Conservation (phyloP, 129 eudicot species). For the Helianthus tuberosus region DNA sequence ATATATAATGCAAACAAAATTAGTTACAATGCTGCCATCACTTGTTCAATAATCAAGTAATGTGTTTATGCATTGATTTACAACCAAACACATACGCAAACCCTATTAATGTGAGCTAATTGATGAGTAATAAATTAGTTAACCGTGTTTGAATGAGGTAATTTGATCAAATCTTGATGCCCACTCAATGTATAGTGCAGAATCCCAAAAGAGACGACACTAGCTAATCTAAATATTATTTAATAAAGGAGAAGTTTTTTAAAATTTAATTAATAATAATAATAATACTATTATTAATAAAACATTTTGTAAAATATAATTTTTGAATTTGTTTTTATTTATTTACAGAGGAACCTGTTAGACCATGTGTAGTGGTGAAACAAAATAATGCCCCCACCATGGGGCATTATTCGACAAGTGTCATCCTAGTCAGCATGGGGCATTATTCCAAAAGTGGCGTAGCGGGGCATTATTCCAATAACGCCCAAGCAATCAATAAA, state of each 20-base stretch:
- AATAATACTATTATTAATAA: conserved; percentile 11
- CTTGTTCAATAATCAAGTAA: neutral
- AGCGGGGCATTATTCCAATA: too few species aligned
- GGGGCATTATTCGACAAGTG: too few species aligned
- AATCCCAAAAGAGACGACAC: conserved; percentile 44
- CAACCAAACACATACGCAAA: conserved; percentile 10
- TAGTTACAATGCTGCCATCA: neutral
- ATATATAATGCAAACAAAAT: conserved; percentile 2
- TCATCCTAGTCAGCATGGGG: too few species aligned
- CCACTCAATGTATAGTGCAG: conserved; percentile 35
- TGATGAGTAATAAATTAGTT: neutral
- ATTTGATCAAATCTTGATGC: conserved; percentile 35
- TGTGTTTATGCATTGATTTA: conserved; percentile 5
- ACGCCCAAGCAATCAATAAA: too few species aligned
- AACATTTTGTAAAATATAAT: neutral
- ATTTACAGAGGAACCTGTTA: neutral
- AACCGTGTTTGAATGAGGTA: conserved; percentile 19
- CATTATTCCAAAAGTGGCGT: too few species aligned
- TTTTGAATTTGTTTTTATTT: neutral
- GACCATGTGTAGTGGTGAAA: too few species aligned
- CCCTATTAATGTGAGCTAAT: conserved; percentile 9
- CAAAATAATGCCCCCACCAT: too few species aligned
- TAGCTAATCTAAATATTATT: conserved; percentile 32
- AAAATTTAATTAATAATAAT: neutral
- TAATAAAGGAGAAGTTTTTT: conserved; percentile 35